Evolutionary conservation across 495 filamentous ascomycete species (phyloP).

Genomic region (Penicillium macrosclerotiorum): DNA sequence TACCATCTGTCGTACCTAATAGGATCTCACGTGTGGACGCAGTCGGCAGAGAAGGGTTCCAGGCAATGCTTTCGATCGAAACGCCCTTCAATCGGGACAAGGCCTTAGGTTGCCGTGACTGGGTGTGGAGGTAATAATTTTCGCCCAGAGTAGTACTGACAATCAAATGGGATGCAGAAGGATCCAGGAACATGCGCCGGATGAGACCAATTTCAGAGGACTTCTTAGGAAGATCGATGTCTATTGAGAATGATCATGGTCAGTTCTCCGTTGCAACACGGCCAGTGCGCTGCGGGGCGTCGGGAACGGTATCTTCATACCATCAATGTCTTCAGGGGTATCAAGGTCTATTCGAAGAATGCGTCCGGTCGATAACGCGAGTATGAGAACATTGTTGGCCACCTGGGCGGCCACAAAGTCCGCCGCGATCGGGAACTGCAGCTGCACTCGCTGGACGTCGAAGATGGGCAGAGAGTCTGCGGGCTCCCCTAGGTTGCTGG

Average conservation of each 20-base stretch:
- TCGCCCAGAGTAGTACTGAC: conserved; percentile 89
- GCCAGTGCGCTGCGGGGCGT: conserved; percentile 18
- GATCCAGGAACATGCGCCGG: conserved; percentile 93
- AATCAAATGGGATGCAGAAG: conserved; percentile 89
- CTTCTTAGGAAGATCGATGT: conserved; percentile 96
- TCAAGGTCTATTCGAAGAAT: conserved; percentile 94
- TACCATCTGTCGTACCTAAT: conserved; percentile 85
- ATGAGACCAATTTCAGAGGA: conserved; percentile 87
- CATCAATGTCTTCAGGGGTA: conserved; percentile 91
- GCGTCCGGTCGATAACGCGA: conserved; percentile 83
- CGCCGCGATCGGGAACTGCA: conserved; percentile 85
- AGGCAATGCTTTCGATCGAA: conserved; percentile 82
- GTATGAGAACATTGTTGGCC: conserved; percentile 91
- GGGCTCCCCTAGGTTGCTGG: conserved; percentile 55
- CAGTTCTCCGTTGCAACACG: conserved; percentile 10
- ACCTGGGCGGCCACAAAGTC: conserved; percentile 96
- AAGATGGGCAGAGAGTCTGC: conserved; percentile 78
- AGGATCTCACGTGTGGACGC: conserved; percentile 95
- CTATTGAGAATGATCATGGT: conserved; percentile 42
- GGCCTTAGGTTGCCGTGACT: conserved; percentile 81
- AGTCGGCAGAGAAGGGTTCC: conserved; percentile 96
- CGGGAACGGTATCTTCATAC: conserved; percentile 40
- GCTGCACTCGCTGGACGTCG: conserved; percentile 83
- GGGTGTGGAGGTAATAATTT: conserved; percentile 96
- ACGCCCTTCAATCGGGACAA: conserved; percentile 83